Base-by-base conservation (phyloP, 371 early-diverging fungal species). In the Funneliformis caledonium region DNA sequence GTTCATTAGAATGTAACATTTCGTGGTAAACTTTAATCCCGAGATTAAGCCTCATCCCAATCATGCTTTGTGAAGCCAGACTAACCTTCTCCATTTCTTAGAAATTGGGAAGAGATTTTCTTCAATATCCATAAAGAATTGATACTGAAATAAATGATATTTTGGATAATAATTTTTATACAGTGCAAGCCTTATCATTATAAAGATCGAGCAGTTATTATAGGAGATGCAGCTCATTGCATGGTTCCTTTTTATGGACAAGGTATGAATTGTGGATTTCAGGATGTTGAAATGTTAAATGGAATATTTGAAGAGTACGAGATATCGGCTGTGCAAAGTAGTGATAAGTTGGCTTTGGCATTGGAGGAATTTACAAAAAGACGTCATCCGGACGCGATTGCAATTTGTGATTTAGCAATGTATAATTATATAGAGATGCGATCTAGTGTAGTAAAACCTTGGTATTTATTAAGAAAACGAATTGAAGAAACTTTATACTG, bases 261-360 rank as follows among this genome's bases (percentile, higher is more conserved):
- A 82, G 99, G 99, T 4, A 97, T 99, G 98, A 99, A 99, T 85
- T 96, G 97, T 86, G 99, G 99, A 1, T 97, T 99, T 81, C 97
- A 99, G 84, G 99, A 99, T 82, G 90, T 96, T 19, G 88, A 92
- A 59, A 91, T 92, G 22, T 88, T 99, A 4, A 92, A 95, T 80
- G 81, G 88, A 26, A 87, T 95, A 14, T 81, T 96, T 60, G 89
- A 89, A 50, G 82, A 86, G 52, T 89, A 91, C 70, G 67, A 87
- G 42, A 88, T 92, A 22, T 74, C 83, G 6, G 83, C 86, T 10
- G 47, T 72, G 5, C 48, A 31, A 42, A 72, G 19, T 26, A 56
- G 76, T 80, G 85, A 48, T 72, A 33, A 82, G 62, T 82, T 95
- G 64, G 84, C 83, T 22, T 76, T 78, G n/a, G 95, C 94, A 0